phyloP scores from a whole-genome alignment of 371 early-diverging fungal genomes.

The Phascolomyces articulosus region DNA sequence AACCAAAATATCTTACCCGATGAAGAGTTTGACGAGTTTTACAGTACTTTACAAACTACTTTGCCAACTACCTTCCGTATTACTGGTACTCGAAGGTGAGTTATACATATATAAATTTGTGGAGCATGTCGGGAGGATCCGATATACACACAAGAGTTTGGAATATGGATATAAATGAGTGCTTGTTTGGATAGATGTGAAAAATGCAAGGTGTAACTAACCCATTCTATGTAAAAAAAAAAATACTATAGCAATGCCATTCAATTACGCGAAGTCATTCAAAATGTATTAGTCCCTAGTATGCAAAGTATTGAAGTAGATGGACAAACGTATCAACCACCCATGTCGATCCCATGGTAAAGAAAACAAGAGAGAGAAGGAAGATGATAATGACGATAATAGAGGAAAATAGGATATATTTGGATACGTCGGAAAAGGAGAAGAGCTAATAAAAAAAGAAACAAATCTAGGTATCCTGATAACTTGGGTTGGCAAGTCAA shows the following conservation, averaged over 20 bases:
- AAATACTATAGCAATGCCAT: slow-evolving; percentile 35
- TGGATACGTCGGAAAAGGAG: too few species aligned
- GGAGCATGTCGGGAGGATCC: too few species aligned
- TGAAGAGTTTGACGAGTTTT: slow-evolving; percentile 82
- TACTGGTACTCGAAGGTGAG: slow-evolving; percentile 83
- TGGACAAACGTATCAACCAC: slow-evolving; percentile 73
- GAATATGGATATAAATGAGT: too few species aligned
- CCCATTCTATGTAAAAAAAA: too few species aligned
- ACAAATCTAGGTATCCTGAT: slow-evolving; percentile 81
- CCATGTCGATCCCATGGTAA: slow-evolving; percentile 76
- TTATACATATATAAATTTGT: slow-evolving; percentile 7
- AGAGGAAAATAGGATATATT: not conserved
- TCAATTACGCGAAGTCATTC: slow-evolving; percentile 58
- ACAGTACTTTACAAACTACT: slow-evolving; percentile 60
- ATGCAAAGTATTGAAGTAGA: slow-evolving; percentile 66
- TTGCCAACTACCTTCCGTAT: slow-evolving; percentile 94
- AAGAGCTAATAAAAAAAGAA: not conserved
- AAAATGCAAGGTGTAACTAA: not conserved
- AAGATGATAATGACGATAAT: not conserved
- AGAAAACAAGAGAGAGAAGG: too few species aligned
- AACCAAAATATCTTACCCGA: slow-evolving; percentile 79
- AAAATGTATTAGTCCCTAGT: slow-evolving; percentile 56
- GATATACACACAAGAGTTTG: too few species aligned
- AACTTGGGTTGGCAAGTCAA: slow-evolving; percentile 87
- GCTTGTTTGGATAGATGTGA: not conserved